These are phyloP conservation scores for Blastobotrys aristatus DNA, from an alignment of 1,139 yeast species.

Conservation along the genomic window DNA sequence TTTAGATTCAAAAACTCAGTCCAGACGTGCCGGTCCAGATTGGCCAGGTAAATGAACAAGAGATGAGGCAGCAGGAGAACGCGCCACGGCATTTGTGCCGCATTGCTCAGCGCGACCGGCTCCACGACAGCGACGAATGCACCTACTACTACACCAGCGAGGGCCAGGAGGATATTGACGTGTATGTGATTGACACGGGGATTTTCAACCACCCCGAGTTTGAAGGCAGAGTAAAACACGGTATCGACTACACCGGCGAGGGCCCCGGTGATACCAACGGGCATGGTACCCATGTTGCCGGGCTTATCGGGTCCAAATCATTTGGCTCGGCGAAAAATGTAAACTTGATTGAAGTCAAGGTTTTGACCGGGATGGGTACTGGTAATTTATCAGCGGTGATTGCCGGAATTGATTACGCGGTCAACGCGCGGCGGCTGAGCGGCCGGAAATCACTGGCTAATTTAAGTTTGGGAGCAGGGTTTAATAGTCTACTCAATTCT, in stretches of 20 bases:
- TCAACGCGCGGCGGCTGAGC: constrained; percentile 47
- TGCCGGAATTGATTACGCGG: constrained; percentile 73
- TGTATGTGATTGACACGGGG: constrained; percentile 82
- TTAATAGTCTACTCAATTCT: constrained; percentile 58
- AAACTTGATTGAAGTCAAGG: constrained; percentile 65
- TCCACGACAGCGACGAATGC: constrained; percentile 21
- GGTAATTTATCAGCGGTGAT: constrained; percentile 61
- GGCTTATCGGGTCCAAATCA: constrained; percentile 68
- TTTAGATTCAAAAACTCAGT: constrained; percentile 27
- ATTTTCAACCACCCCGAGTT: constrained; percentile 59
- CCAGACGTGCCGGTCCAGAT: constrained; percentile 29
- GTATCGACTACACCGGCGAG: constrained; percentile 58
- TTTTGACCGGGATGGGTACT: constrained; percentile 57
- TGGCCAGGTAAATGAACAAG: constrained; percentile 6
- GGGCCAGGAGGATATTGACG: constrained; percentile 47
- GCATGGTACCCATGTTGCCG: constrained; percentile 86
- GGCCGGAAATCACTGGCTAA: constrained; percentile 64
- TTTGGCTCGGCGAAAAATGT: constrained; percentile 78
- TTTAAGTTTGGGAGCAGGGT: constrained; percentile 71
- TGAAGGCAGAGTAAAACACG: constrained; percentile 55
- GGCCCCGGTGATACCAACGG: constrained; percentile 65
- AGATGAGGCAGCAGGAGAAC: constrained; percentile 36
- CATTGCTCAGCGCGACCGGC: constrained; percentile 48
- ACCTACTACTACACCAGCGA: constrained; percentile 39
- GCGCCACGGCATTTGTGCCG: constrained; percentile 74